phyloP scores from a whole-genome alignment of 2,329 filamentous ascomycete genomes.

The Fusarium sp. region DNA sequence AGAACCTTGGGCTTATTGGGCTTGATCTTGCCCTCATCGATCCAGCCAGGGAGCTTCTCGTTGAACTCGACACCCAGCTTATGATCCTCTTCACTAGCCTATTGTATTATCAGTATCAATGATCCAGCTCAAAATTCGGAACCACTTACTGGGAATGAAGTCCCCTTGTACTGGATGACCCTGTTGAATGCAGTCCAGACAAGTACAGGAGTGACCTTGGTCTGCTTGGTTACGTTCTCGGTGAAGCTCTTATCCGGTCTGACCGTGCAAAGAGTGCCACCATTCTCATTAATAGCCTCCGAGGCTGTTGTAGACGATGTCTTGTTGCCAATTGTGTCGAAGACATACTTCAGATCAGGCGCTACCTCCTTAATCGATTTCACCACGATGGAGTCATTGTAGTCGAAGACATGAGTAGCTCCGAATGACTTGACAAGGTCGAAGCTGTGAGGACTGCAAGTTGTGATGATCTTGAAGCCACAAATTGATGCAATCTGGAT shows the following conservation, averaged over 20 bases:
- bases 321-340: constrained; percentile 58
- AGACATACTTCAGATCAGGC: constrained; percentile 53
- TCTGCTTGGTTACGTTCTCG: constrained; percentile 49
- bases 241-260: constrained; percentile 56
- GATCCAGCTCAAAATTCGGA: neutral
- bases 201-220: constrained; percentile 56
- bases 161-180: constrained; percentile 53
- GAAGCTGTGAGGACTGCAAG: constrained; percentile 51
- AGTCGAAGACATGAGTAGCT: constrained; percentile 55
- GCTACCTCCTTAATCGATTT: constrained; percentile 51
- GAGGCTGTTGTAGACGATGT: constrained; percentile 53
- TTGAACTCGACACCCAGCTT: constrained; percentile 54
- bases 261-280: constrained; percentile 56
- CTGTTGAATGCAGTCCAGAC: constrained; percentile 59
- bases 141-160: constrained; percentile 54
- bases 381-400: constrained; percentile 53
- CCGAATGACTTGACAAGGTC: constrained; percentile 51
- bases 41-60: constrained; percentile 51
- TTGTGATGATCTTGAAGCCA: constrained; percentile 53
- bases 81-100: constrained; percentile 54
- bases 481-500: constrained; percentile 53
- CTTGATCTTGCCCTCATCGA: constrained; percentile 52
- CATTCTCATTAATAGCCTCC: constrained; percentile 44
- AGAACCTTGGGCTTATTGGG: constrained; percentile 51
- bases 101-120: neutral